Conservation (phyloP, 257 asterid species). For the Perilla frutescens region DNA sequence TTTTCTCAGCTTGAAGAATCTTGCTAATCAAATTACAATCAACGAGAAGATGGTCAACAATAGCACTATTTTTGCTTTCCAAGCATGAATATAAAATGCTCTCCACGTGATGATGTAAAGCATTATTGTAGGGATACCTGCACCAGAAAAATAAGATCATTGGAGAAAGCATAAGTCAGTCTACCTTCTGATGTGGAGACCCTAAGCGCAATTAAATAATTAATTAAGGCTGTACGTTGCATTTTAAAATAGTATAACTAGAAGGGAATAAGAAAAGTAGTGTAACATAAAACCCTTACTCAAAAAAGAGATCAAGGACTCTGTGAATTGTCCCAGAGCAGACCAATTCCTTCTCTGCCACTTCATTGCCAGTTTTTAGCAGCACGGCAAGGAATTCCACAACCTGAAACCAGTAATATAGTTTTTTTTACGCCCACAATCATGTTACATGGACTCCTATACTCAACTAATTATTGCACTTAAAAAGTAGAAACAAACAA, state of each 20-base stretch:
- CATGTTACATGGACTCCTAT: slow-evolving; percentile 13
- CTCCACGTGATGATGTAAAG: slow-evolving; percentile 95
- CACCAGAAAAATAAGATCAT: slow-evolving; percentile 34
- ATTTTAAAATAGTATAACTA: slow-evolving; percentile 12
- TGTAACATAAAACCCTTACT: slow-evolving; percentile 57
- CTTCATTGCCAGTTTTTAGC: slow-evolving; percentile 83
- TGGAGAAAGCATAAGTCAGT: slow-evolving; percentile 16
- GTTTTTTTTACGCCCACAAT: slow-evolving; percentile 7
- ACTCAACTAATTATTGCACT: slow-evolving; percentile 16
- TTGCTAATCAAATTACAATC: slow-evolving; percentile 75
- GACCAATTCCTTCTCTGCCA: slow-evolving; percentile 81
- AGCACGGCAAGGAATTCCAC: slow-evolving; percentile 88
- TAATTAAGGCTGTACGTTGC: slow-evolving; percentile 8
- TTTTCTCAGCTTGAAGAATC: slow-evolving; percentile 75
- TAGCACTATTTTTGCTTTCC: slow-evolving; percentile 70
- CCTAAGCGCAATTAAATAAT: slow-evolving; percentile 15
- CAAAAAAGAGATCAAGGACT: slow-evolving; percentile 86
- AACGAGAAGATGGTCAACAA: slow-evolving; percentile 71
- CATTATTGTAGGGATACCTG: slow-evolving; percentile 95
- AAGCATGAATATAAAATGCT: slow-evolving; percentile 84
- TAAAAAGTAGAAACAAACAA: neutral
- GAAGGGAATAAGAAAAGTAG: slow-evolving; percentile 15
- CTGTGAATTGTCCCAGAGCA: slow-evolving; percentile 82
- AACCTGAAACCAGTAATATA: slow-evolving; percentile 54
- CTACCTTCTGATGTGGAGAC: neutral